Conservation (phyloP, 768 basidiomycete species). For the Postia placenta region DNA sequence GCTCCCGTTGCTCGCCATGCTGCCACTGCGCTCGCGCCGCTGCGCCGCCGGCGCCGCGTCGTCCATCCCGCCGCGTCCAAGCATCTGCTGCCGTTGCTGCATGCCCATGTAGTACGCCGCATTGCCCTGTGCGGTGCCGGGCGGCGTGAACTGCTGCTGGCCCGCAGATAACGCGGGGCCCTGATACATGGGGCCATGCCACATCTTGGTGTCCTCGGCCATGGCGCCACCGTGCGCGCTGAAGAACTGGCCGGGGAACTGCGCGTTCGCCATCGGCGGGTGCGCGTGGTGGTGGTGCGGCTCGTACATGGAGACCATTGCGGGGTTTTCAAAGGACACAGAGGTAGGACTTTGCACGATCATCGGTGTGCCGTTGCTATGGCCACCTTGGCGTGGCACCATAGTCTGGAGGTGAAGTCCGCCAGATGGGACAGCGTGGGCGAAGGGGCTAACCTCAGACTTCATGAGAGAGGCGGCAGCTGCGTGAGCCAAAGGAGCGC, state of each 20-base stretch:
- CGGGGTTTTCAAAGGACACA: slow-evolving; percentile 49
- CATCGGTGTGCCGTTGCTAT: slow-evolving; percentile 28
- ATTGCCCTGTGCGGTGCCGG: slow-evolving; percentile 32
- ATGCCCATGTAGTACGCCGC: slow-evolving; percentile 19
- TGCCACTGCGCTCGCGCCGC: slow-evolving; percentile 30
- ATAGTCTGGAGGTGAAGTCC: slow-evolving; percentile 25
- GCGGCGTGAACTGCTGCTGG: slow-evolving; percentile 36
- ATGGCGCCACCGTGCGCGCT: slow-evolving; percentile 10
- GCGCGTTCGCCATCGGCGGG: slow-evolving; percentile 12
- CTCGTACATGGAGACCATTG: slow-evolving; percentile 40
- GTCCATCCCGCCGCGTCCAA: slow-evolving; percentile 28
- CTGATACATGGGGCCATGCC: slow-evolving; percentile 23
- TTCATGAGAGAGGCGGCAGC: slow-evolving; percentile 31
- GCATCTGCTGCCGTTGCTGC: slow-evolving; percentile 21
- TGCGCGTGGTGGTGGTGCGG: slow-evolving; percentile 18
- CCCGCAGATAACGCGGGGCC: slow-evolving; percentile 17
- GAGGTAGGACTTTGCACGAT: slow-evolving; percentile 38
- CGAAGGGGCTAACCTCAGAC: slow-evolving; percentile 25
- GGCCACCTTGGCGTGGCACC: slow-evolving; percentile 21
- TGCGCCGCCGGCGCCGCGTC: slow-evolving; percentile 15
- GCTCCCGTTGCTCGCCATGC: slow-evolving; percentile 26
- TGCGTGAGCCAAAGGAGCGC: slow-evolving; percentile 24
- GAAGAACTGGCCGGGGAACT: slow-evolving; percentile 21
- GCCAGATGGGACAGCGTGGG: slow-evolving; percentile 24
- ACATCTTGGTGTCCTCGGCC: slow-evolving; percentile 24